Evolutionary conservation across 2,329 filamentous ascomycete genomes (phyloP), one percentile per base, ranked within the genome.

Genomic region (Aspergillus vadensis): DNA sequence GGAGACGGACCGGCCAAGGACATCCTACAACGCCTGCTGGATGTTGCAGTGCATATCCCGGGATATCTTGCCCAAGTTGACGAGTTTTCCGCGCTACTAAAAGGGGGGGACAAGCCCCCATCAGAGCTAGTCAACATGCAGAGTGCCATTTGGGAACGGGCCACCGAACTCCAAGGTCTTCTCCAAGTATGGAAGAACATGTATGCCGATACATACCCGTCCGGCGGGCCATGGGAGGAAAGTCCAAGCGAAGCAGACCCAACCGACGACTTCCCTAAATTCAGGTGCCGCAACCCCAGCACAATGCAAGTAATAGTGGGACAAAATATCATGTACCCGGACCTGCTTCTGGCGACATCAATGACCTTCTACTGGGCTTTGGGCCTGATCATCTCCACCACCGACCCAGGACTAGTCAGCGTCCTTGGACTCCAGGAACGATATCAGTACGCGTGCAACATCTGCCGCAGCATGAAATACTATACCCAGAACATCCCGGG

Each of bases 381-480:
- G 25, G 64, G 63, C 5, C 65, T 72, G 5, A 62, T 72, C 4
- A 55, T 72, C 41, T 67, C 68, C 1, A 58, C 63, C 8, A 57
- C 62, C 5, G 66, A 71, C 41, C 64, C 63, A 15, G 68, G 69
- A 0, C 59, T 72, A 7, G 48, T 63, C 23, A 62, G 59, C 17
- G 63, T 70, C 6, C 32, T 72, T n/a, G 54, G 61, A 6, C 60
- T 57, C 15, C 63, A 65, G 8, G 66, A 71, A 27, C 70, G 69
- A 25, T 72, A 72, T 62, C 60, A 67, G 38, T 65, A 63, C 25
- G 70, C 69, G 17, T 72, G 70, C 61, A 67, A 71, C 44, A 72
- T 72, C 55, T 72, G 70, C 43, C 69, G 70, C 38, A 72, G 69
- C 57, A 67, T 71, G 64, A 69, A 67, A 49, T 72, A 69, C 52